phyloP scores from a whole-genome alignment of 306 rosid genomes.

The Argentina anserina region DNA sequence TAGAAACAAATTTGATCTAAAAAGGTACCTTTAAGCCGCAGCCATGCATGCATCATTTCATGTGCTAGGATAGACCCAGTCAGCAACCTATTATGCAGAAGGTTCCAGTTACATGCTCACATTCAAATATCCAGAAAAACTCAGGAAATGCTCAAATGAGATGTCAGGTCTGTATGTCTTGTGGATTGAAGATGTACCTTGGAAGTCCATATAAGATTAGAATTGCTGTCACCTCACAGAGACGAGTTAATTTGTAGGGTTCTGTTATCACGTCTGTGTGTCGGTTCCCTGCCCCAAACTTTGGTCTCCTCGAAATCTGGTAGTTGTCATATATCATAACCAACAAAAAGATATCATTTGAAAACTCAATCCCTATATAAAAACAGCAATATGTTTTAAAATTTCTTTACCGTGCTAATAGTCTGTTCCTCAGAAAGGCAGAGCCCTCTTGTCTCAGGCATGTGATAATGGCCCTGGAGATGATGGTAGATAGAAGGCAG shows the following conservation, averaged over 20 bases:
- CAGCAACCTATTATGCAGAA: constrained; percentile 55
- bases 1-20: not conserved
- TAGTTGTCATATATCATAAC: not conserved
- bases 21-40: constrained; percentile 73
- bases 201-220: constrained; percentile 91
- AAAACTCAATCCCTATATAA: not conserved
- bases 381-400: not conserved
- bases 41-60: constrained; percentile 99
- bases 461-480: constrained; percentile 53
- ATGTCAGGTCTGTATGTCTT: not conserved
- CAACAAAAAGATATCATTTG: not conserved
- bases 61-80: constrained; percentile 96
- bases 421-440: constrained; percentile 73
- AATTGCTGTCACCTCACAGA: constrained; percentile 95
- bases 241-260: constrained; percentile 61
- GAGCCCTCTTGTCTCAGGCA: constrained; percentile 66
- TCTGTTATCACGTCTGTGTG: constrained; percentile 38
- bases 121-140: not conserved
- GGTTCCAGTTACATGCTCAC: constrained; percentile 6
- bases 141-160: not conserved
- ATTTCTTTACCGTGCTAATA: constrained; percentile 49
- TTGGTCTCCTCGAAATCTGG: constrained; percentile 50
- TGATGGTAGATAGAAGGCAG: not conserved
- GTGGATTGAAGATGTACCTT: constrained; percentile 46
- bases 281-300: constrained; percentile 45